Conservation (phyloP, 495 filamentous ascomycete species). For the Copromyces sp. region DNA sequence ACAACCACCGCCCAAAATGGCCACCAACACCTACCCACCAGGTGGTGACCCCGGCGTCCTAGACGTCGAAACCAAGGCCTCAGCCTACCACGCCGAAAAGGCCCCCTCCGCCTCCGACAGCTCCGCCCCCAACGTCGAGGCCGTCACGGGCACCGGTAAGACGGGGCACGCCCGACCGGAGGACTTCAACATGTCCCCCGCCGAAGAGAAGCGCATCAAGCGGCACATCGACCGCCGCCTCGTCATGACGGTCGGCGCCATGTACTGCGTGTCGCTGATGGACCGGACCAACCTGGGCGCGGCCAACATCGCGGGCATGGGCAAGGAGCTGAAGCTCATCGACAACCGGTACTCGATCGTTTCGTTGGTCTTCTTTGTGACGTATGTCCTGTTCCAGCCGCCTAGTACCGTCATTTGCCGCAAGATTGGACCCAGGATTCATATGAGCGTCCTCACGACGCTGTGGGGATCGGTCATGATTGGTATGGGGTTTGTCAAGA, state of each 20-base stretch:
- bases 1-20: neutral
- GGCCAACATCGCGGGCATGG: slow-evolving; percentile 55
- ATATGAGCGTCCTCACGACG: slow-evolving; percentile 43
- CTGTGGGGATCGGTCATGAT: slow-evolving; percentile 45
- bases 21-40: neutral
- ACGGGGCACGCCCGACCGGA: slow-evolving; percentile 3
- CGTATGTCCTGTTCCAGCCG: slow-evolving; percentile 55
- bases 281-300: slow-evolving; percentile 58
- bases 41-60: neutral
- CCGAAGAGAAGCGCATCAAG: slow-evolving; percentile 40
- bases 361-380: slow-evolving; percentile 55
- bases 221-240: slow-evolving; percentile 52
- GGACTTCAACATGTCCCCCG: slow-evolving; percentile 24
- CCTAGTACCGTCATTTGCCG: slow-evolving; percentile 47
- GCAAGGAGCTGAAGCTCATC: slow-evolving; percentile 39
- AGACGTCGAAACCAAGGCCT: neutral
- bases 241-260: slow-evolving; percentile 50
- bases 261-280: slow-evolving; percentile 59
- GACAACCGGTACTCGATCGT: slow-evolving; percentile 42
- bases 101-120: neutral
- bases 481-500: slow-evolving; percentile 49
- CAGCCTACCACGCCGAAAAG: neutral
- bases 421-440: slow-evolving; percentile 49
- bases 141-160: neutral
- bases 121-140: neutral